Conservation (phyloP, 768 basidiomycete species). For the Glaciozyma martinii region DNA sequence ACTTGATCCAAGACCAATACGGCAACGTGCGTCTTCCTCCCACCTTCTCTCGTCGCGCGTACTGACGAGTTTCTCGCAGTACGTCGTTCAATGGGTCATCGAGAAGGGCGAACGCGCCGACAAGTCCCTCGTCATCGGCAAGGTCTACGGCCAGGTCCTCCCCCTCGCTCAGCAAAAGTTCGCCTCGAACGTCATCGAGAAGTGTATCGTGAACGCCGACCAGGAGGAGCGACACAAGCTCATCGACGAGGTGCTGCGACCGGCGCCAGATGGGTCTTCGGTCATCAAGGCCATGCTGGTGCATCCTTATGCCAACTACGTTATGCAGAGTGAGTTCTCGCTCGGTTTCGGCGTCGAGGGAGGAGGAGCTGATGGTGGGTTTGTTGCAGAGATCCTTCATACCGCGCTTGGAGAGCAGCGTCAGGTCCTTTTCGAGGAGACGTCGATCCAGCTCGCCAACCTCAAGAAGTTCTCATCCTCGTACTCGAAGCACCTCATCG, state of each 20-base stretch:
- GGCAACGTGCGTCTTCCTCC: constrained; percentile 48
- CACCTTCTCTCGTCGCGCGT: not conserved
- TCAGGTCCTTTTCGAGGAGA: constrained; percentile 53
- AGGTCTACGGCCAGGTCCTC: constrained; percentile 68
- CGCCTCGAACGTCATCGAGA: constrained; percentile 61
- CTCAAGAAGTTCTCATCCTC: constrained; percentile 61
- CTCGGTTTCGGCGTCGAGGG: not conserved
- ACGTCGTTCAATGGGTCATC: constrained; percentile 88
- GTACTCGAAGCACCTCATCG: constrained; percentile 67
- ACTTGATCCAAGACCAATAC: constrained; percentile 82
- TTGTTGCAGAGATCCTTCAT: constrained; percentile 45
- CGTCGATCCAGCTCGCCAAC: constrained; percentile 58
- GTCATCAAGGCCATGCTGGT: constrained; percentile 60
- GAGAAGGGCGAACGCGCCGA: constrained; percentile 68
- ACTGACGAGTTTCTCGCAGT: constrained; percentile 37
- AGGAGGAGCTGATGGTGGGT: not conserved
- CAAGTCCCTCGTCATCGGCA: constrained; percentile 54
- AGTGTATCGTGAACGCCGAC: constrained; percentile 32
- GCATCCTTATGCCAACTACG: constrained; percentile 60
- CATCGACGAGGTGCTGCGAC: constrained; percentile 70
- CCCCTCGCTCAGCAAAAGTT: constrained; percentile 54
- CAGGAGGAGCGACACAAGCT: constrained; percentile 57
- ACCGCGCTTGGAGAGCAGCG: constrained; percentile 65
- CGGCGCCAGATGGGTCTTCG: constrained; percentile 57
- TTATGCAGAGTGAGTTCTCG: constrained; percentile 22